Evolutionary conservation across 2,329 filamentous ascomycete species (phyloP), one percentile per base, ranked within the genome.

Genomic region (Clonostachys rhizophaga): DNA sequence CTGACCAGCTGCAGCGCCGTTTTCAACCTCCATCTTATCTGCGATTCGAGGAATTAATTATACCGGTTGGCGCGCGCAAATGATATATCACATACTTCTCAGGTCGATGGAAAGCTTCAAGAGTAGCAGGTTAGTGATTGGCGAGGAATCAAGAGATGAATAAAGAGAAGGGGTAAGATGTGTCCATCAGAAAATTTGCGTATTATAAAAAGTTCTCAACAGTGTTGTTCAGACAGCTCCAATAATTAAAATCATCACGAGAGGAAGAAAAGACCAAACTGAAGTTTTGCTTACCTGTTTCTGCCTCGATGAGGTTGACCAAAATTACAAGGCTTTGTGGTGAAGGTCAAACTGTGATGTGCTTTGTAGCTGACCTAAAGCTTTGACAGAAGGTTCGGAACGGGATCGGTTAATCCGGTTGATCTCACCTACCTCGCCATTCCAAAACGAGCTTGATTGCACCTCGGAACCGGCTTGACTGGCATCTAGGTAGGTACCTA

Each of bases 141-240:
- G 24, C 24, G 24, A 30, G 24, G 24, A 30, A 10, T 30, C 3
- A 30, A 30, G 24, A 30, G 24, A 30, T 4, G 9, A 10, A 30
- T 9, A 10, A 30, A 30, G 9, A 30, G 24, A 30, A 30, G 8
- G 24, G 24, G 13, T 9, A 39, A 40, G 13, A 7, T 33, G n/a
- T n/a, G 24, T 30, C 24, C 24, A 30, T 30, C 24, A 30, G 24
- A 30, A 30, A 30, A 30, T 45, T 54, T 71, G 76, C 79, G 80
- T 84, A 83, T 78, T 63, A 74, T 65, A 68, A 66, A 43, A 60
- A 62, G 62, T 71, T 75, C 72, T 87, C 84, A 78, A 74, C 82
- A 85, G 69, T 62, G 64, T 65, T 72, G 79, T 68, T 78, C 70
- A 83, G 85, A 89, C 84, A 88, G 85, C 85, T 89, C 85, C 85